phyloP scores from a whole-genome alignment of 495 filamentous ascomycete species.

The Aspergillus saccharolyticus region DNA sequence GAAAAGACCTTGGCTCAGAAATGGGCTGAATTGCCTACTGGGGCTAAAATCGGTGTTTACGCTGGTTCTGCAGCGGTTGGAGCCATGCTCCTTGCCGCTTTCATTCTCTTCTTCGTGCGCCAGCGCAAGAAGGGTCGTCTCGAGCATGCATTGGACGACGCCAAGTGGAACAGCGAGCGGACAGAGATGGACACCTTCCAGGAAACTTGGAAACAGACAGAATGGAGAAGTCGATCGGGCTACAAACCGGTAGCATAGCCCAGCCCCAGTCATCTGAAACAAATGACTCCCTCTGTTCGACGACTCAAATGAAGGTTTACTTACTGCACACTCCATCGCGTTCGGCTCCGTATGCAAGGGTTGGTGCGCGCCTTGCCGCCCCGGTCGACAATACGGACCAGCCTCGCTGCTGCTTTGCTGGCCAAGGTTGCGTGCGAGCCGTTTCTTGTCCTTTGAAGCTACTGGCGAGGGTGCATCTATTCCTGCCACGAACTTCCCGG shows the following conservation, averaged over 20 bases:
- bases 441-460: slow-evolving; percentile 7
- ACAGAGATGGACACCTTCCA: slow-evolving; percentile 58
- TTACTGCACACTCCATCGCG: background rate
- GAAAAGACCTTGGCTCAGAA: slow-evolving; percentile 48
- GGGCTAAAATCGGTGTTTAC: slow-evolving; percentile 57
- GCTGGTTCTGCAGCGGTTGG: slow-evolving; percentile 45
- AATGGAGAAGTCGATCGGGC: slow-evolving; percentile 33
- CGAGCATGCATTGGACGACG: slow-evolving; percentile 55
- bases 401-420: slow-evolving; percentile 21
- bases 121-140: slow-evolving; percentile 61
- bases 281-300: slow-evolving; percentile 5
- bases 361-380: slow-evolving; percentile 5
- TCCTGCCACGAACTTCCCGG: background rate
- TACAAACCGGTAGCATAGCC: slow-evolving; percentile 35
- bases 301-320: slow-evolving; percentile 15
- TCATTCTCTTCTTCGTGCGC: slow-evolving; percentile 57
- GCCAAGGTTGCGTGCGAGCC: slow-evolving; percentile 18
- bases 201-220: slow-evolving; percentile 35
- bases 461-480: background rate
- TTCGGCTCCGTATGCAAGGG: slow-evolving; percentile 12
- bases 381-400: slow-evolving; percentile 7
- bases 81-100: slow-evolving; percentile 42
- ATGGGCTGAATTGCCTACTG: slow-evolving; percentile 50
- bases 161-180: slow-evolving; percentile 52
- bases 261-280: slow-evolving; percentile 18